phyloP scores from a whole-genome alignment of 257 asterid species.

The Lithospermum erythrorhizon region DNA sequence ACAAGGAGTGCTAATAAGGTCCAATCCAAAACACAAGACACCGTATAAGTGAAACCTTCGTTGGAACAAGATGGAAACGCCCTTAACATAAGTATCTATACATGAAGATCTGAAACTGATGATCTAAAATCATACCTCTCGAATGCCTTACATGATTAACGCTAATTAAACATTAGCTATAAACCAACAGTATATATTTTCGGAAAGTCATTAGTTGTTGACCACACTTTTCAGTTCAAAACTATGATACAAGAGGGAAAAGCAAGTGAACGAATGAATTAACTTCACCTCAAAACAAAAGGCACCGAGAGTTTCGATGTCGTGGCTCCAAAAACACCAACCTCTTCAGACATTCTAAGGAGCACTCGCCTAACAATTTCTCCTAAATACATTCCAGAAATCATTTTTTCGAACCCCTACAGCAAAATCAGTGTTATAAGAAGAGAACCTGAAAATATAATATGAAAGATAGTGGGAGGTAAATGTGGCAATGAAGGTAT shows the following conservation, averaged over 20 bases:
- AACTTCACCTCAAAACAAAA: conserved; percentile 53
- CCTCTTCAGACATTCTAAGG: conserved; percentile 62
- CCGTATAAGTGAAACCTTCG: too few species aligned
- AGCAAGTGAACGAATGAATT: background rate
- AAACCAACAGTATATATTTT: too few species aligned
- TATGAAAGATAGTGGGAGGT: background rate
- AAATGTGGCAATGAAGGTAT: background rate
- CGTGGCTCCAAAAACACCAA: conserved; percentile 49
- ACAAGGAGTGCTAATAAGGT: too few species aligned
- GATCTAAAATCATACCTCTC: too few species aligned
- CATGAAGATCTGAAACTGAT: too few species aligned
- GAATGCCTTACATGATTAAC: too few species aligned
- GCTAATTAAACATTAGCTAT: too few species aligned
- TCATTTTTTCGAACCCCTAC: conserved; percentile 88
- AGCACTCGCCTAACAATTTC: conserved; percentile 79
- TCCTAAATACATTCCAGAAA: conserved; percentile 91
- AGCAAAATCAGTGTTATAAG: conserved; percentile 8
- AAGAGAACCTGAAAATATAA: background rate
- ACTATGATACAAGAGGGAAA: background rate
- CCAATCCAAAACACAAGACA: too few species aligned
- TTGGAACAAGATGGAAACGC: too few species aligned
- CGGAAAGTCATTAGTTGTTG: too few species aligned
- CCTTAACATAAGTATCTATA: too few species aligned
- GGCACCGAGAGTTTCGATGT: conserved; percentile 51
- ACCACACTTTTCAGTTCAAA: background rate